A percentile compares a stretch with the other conserved stretches of the same genome.
These are phyloP conservation scores for Fusarium sp. DNA, from an alignment of 2,329 filamentous ascomycete species.

Conservation along the genomic window DNA sequence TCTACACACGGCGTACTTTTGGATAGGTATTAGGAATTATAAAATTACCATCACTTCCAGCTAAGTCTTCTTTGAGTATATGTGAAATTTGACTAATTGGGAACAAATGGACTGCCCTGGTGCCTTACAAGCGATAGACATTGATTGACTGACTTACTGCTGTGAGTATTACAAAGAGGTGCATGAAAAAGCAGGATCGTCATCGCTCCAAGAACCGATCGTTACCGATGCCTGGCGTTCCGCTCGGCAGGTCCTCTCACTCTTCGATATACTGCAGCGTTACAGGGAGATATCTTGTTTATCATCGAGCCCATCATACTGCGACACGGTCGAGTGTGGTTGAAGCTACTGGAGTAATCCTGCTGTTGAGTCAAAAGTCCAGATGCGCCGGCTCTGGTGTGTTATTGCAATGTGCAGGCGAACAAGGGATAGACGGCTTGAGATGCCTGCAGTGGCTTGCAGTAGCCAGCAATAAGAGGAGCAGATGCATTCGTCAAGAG, in stretches of 20 bases:
- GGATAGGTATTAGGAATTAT: conserved; percentile 36
- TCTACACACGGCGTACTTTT: conserved; percentile 41
- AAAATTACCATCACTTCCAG: conserved; percentile 18
- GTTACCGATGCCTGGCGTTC: conserved; percentile 13
- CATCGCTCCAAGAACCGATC: neutral
- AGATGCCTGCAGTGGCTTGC: conserved; percentile 39
- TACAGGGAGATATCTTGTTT: conserved; percentile 7
- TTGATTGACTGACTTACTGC: neutral
- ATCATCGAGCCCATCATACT: conserved; percentile 16
- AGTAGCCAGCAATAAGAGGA: conserved; percentile 22
- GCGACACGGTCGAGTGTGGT: neutral
- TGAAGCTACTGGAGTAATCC: neutral
- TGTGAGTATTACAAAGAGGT: neutral
- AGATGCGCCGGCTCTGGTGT: conserved; percentile 1
- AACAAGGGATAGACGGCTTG: conserved; percentile 21
- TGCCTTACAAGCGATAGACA: neutral
- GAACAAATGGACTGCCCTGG: neutral
- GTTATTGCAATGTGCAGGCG: conserved; percentile 11
- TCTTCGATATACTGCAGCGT: neutral
- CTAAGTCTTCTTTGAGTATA: neutral
- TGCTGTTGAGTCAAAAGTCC: neutral
- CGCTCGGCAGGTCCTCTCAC: conserved; percentile 9
- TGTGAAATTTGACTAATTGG: neutral
- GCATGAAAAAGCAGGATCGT: neutral
- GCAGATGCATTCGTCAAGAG: conserved; percentile 7